Evolutionary conservation across 2,329 filamentous ascomycete species (phyloP).

Genomic region (Monosporascus sp.): DNA sequence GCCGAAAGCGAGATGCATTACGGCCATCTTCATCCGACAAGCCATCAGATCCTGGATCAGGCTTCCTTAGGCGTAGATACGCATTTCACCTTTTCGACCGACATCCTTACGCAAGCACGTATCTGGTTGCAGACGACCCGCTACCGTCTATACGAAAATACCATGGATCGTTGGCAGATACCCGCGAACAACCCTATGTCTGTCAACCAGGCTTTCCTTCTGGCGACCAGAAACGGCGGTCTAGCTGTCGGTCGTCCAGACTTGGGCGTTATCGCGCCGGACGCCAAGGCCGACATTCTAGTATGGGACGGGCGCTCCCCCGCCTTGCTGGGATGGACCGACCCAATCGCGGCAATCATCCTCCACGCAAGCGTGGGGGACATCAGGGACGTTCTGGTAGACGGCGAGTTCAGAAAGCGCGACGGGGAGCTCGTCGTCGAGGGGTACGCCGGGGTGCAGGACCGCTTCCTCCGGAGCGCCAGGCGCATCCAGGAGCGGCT

Average conservation of each 20-base stretch:
- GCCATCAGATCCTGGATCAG: constrained; percentile 43
- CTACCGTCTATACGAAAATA: constrained; percentile 31
- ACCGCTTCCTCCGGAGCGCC: constrained; percentile 28
- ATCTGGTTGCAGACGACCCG: constrained; percentile 48
- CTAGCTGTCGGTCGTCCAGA: constrained; percentile 45
- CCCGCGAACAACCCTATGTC: constrained; percentile 47
- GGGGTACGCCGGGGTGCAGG: constrained; percentile 18
- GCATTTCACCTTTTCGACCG: constrained; percentile 46
- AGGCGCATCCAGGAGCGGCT: constrained; percentile 22
- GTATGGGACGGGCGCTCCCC: constrained; percentile 44
- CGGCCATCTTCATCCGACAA: constrained; percentile 44
- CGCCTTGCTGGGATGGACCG: constrained; percentile 45
- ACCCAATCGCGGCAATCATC: constrained; percentile 50
- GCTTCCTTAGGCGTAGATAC: constrained; percentile 50
- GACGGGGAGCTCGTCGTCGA: constrained; percentile 25
- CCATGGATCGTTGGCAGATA: constrained; percentile 36
- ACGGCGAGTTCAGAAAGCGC: constrained; percentile 41
- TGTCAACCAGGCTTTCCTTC: constrained; percentile 49
- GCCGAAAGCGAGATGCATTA: constrained; percentile 57
- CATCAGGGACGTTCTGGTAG: constrained; percentile 42
- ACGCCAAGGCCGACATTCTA: constrained; percentile 47
- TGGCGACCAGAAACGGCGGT: constrained; percentile 49
- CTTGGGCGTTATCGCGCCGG: constrained; percentile 40
- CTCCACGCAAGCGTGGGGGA: constrained; percentile 48
- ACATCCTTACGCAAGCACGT: constrained; percentile 48